Evolutionary conservation across 192 early-diverging fungal genomes (phyloP).

Genomic region (Funneliformis geosporum): DNA sequence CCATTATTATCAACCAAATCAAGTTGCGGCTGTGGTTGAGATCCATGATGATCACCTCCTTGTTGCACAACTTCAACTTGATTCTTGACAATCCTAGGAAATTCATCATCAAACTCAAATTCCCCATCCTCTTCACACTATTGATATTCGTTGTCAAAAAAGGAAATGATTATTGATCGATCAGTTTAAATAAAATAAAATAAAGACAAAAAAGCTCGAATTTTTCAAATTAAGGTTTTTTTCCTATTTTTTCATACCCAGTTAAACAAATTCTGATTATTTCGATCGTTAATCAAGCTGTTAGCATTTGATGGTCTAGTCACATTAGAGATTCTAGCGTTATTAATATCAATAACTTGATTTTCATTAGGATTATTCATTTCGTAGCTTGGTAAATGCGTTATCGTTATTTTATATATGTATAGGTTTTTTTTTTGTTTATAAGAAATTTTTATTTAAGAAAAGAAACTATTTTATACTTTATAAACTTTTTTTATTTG

Average conservation of each 20-base stretch:
- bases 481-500: too few relatives aligned
- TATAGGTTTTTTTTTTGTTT: not conserved
- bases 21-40: not conserved
- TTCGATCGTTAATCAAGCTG: not conserved
- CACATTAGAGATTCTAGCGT: not conserved
- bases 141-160: not conserved
- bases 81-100: not conserved
- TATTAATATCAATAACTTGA: not conserved
- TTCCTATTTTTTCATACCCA: not conserved
- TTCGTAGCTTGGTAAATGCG: not conserved
- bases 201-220: not conserved
- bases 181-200: too few relatives aligned
- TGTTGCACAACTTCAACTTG: not conserved
- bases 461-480: too few relatives aligned
- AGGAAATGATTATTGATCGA: not conserved
- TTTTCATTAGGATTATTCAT: not conserved
- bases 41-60: not conserved
- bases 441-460: too few relatives aligned
- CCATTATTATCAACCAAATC: not conserved
- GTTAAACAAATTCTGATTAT: not conserved
- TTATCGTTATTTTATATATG: not conserved
- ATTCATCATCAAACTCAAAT: conserved; percentile 31
- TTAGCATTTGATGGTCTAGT: not conserved
- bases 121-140: conserved; percentile 34
- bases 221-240: not conserved